A percentile compares a stretch with the other conserved stretches of the same genome.
Evolutionary conservation across 2,329 filamentous ascomycete species (phyloP).

Genomic region (Fusarium bulbicola): DNA sequence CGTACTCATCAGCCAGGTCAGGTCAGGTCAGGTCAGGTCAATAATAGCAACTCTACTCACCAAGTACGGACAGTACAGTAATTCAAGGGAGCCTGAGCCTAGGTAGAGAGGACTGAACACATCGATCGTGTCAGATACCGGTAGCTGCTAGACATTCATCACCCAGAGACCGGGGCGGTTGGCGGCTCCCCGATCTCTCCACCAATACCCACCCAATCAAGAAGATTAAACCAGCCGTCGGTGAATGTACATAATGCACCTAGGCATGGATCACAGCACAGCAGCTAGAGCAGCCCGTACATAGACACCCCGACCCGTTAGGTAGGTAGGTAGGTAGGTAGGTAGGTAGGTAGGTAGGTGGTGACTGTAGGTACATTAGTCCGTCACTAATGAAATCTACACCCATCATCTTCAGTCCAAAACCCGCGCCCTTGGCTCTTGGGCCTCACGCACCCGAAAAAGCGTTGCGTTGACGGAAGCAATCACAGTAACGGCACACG

Average conservation of each 20-base stretch:
- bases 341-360: no score
- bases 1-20: not conserved
- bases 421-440: constrained; percentile 18
- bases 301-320: not conserved
- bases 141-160: not conserved
- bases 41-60: not conserved
- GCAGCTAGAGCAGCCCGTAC: not conserved
- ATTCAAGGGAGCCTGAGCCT: not conserved
- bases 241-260: not conserved
- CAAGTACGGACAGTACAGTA: not conserved
- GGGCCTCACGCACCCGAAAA: constrained; percentile 12
- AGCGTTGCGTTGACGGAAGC: constrained; percentile 26
- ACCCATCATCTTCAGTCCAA: constrained; percentile 6
- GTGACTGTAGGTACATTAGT: not conserved
- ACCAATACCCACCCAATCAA: constrained; percentile 13
- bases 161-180: constrained; percentile 11
- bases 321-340: no score
- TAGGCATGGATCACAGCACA: not conserved
- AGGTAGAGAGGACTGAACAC: not conserved
- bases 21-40: not conserved
- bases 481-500: constrained; percentile 20
- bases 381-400: not conserved
- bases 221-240: not conserved
- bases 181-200: constrained; percentile 31
- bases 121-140: not conserved